Conservation (phyloP, 2,329 filamentous ascomycete genomes). For the Apiospora pterosperma region DNA sequence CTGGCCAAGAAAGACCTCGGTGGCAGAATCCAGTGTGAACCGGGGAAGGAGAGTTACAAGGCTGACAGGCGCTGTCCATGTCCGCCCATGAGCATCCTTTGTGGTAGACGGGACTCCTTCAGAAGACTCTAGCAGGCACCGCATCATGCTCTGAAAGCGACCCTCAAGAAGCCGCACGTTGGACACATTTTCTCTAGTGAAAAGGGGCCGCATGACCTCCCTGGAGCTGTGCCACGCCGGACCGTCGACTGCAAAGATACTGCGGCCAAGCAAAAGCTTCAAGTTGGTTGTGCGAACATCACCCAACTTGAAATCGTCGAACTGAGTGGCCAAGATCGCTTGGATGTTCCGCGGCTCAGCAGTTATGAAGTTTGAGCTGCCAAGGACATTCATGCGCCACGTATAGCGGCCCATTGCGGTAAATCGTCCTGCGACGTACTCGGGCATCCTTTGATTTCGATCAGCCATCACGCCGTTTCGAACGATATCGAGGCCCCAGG, state of each 20-base stretch:
- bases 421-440: background rate
- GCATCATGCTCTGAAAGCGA: background rate
- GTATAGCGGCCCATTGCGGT: background rate
- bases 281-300: slow-evolving; percentile 9
- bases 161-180: background rate
- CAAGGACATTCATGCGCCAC: background rate
- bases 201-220: background rate
- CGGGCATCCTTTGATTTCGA: background rate
- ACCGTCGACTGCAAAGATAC: background rate
- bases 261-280: slow-evolving; percentile 10
- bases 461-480: background rate
- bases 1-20: slow-evolving; percentile 54
- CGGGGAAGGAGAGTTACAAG: slow-evolving; percentile 43
- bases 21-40: slow-evolving; percentile 51
- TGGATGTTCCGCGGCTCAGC: slow-evolving; percentile 38
- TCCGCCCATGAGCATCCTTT: background rate
- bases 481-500: background rate
- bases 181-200: background rate
- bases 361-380: slow-evolving; percentile 13
- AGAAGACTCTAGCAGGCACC: background rate
- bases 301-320: slow-evolving; percentile 35
- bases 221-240: background rate
- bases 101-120: background rate
- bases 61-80: slow-evolving; percentile 1
- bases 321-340: slow-evolving; percentile 36